Evolutionary conservation across 2,329 filamentous ascomycete genomes (phyloP), one percentile per base, ranked within the genome.

Genomic region (Aspergillus cejpii): DNA sequence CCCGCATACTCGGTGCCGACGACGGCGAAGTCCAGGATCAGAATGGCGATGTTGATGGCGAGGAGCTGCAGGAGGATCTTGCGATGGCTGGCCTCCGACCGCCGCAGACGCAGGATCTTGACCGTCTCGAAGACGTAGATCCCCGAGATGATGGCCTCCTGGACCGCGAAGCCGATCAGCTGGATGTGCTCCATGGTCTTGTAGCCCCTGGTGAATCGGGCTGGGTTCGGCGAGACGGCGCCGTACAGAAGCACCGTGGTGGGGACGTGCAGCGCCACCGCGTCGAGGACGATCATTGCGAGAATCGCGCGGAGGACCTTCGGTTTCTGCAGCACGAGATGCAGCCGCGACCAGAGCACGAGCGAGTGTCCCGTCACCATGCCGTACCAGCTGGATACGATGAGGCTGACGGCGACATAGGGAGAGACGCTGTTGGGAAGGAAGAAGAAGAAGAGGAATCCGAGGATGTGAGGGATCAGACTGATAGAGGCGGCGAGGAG

Each of bases 41-140:
- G 64, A 26, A 75, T 69, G 20, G 74, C 37, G 1, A 71, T 51
- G 51, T 75, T 74, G 37, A 71, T 63, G 33, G 77, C 65, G 45
- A 83, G 78, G 68, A 81, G 78, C 41, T 62, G 49, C 14, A 41
- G 28, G 0, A 59, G 43, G 34, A 58, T 52, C 0, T 47, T 49
- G 1, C 49, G 33, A 1, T 43, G 49, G 6, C 50, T 50, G 11
- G 48, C 55, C 10, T 46, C 27, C 0, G 53, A 10, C 4, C 10
- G 56, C 11, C 56, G 44, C 2, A 58, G 46, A 8, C 42, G 46
- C 2, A 60, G 49, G 4, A 60, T 24, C 33, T 55, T 58, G 41
- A 73, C 55, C 0, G 75, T 74, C 46, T 77, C 73, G 54, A 58
- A 61, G 21, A 79, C 74, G 52, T 76, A 78, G 14, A 76, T 61